Conservation (phyloP, 2,329 filamentous ascomycete species). For the Penicillium sp. region DNA sequence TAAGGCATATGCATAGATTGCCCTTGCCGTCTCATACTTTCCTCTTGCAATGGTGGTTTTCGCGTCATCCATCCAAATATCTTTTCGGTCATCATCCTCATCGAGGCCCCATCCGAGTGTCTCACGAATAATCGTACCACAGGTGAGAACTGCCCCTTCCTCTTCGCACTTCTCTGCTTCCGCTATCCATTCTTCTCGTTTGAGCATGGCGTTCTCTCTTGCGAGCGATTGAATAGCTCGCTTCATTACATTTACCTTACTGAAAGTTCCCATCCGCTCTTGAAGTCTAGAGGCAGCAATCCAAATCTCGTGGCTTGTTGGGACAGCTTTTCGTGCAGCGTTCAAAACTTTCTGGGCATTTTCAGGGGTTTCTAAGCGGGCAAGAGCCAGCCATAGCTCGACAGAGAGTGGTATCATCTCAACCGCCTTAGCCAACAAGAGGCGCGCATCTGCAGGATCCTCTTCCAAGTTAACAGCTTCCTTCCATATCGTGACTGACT, state of each 20-base stretch:
- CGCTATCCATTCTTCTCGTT: slow-evolving; percentile 94
- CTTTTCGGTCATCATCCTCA: slow-evolving; percentile 94
- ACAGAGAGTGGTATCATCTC: slow-evolving; percentile 93
- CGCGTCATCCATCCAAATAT: slow-evolving; percentile 95
- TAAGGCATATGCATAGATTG: slow-evolving; percentile 90
- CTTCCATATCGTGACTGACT: slow-evolving; percentile 98
- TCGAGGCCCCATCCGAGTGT: slow-evolving; percentile 93
- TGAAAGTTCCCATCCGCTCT: slow-evolving; percentile 81
- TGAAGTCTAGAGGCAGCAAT: slow-evolving; percentile 90
- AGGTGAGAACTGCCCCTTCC: slow-evolving; percentile 85
- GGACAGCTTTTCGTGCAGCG: slow-evolving; percentile 89
- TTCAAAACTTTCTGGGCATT: slow-evolving; percentile 96
- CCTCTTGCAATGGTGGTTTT: slow-evolving; percentile 79
- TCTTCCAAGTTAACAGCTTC: slow-evolving; percentile 95
- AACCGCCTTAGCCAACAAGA: slow-evolving; percentile 91
- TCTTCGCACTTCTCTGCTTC: slow-evolving; percentile 95
- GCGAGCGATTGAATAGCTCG: slow-evolving; percentile 86
- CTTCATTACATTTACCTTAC: slow-evolving; percentile 90
- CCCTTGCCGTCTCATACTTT: slow-evolving; percentile 85
- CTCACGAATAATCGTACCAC: slow-evolving; percentile 85
- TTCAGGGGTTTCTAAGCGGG: slow-evolving; percentile 84
- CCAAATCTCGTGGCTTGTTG: slow-evolving; percentile 95
- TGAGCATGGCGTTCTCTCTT: slow-evolving; percentile 93
- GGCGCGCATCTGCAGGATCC: slow-evolving; percentile 80
- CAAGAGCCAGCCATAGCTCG: slow-evolving; percentile 92